These are phyloP conservation scores for Pythium chondricola DNA, from an alignment of 352 stramenopile species.

Conservation along the genomic window DNA sequence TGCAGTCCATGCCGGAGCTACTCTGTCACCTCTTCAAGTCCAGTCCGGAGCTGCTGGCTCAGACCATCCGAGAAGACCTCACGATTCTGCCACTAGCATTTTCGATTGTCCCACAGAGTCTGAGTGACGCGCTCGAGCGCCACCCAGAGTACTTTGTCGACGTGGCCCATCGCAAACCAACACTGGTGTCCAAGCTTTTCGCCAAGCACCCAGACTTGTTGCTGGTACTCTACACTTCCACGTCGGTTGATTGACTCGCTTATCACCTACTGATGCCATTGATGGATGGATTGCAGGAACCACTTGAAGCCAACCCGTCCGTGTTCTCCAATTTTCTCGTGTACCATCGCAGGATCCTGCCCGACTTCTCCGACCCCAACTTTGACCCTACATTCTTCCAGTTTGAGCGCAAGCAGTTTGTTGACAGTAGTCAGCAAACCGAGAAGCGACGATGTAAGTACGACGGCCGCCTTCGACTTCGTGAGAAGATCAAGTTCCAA, in stretches of 20 bases:
- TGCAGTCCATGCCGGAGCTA: conserved; percentile 35
- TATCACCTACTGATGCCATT: too few species aligned
- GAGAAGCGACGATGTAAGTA: conserved; percentile 32
- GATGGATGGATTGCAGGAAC: conserved; percentile 29
- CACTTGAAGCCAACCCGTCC: conserved; percentile 59
- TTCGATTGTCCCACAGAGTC: conserved; percentile 41
- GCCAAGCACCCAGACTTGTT: conserved; percentile 59
- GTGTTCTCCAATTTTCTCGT: conserved; percentile 66
- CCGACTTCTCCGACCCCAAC: conserved; percentile 44
- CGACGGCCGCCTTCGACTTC: conserved; percentile 23
- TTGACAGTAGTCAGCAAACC: conserved; percentile 32
- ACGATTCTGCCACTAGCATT: conserved; percentile 42
- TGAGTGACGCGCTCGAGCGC: conserved; percentile 56
- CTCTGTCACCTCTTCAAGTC: conserved; percentile 43
- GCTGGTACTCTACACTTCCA: conserved; percentile 33
- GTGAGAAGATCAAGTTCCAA: conserved; percentile 34
- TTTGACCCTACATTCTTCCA: conserved; percentile 53
- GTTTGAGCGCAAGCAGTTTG: conserved; percentile 36
- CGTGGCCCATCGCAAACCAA: conserved; percentile 55
- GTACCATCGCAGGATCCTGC: conserved; percentile 48
- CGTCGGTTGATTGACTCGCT: too few species aligned
- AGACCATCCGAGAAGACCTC: conserved; percentile 42
- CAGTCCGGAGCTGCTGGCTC: conserved; percentile 39
- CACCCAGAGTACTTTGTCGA: conserved; percentile 64
- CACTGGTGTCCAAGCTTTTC: conserved; percentile 53